Base-by-base conservation (phyloP, 441 rosid genomes). In the Hypseocharis bilobata region DNA sequence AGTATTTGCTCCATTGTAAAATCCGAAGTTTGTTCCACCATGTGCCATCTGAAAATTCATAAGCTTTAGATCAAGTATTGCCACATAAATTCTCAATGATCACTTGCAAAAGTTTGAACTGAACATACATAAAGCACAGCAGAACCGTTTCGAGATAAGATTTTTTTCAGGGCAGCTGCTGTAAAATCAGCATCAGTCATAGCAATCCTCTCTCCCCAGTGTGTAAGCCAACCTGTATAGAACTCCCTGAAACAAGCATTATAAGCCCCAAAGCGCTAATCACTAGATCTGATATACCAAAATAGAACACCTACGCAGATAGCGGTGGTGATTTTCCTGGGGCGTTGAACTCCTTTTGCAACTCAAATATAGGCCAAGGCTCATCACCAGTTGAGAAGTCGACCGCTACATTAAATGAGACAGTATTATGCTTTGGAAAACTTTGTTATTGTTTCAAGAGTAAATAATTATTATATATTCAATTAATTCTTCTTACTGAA, bases 181-280 rank as follows among this genome's bases (percentile, higher is more conserved):
- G 97, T 87, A 71, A 66, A 74, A 25, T 83, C 78, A 36, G 92
- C 92, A 75, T 64, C 83, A 6, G 96, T 90, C 47, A 67, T 77
- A 51, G 89, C 88, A 72, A 77, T 71, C 73, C 83, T 85, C 84
- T 92, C 94, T 27, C 96, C 88, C 98, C 98, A 92, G 45, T 92
- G 98, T 26, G 96, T 92, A 72, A 92, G 88, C 98, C 98, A 92
- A 44, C 98, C 98, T 22, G 98, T 89, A 63, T 92, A 92, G 64
- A 92, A 92, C 81, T 92, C 98, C 70, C 96, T 92, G 79, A 71
- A 75, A 75, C 4, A 19, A 67, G 11, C 59, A 68, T 23, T 51
- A 52, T 30, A 54, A 75, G 70, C 66, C 63, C 57, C 66, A 57
- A 62, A 27, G 13, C 29, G 69, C 6, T 1, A 20, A 65, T 27